Evolutionary conservation across 164 flowering plant species (phyloP).

Genomic region (Nymphaea colorata): DNA sequence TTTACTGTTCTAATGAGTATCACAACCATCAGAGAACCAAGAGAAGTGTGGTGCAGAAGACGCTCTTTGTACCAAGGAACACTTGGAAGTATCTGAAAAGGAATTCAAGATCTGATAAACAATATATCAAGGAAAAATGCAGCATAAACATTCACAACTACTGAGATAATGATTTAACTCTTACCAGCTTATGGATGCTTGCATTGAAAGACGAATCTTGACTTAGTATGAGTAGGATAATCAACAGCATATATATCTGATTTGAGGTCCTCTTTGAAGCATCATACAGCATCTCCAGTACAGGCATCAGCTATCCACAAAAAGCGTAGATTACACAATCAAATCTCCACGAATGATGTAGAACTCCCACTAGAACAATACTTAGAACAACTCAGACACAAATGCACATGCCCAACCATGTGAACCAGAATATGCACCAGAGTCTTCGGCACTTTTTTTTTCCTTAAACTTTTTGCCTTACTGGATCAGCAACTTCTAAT

Average conservation of each 20-base stretch:
- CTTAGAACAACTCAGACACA: too few relatives aligned
- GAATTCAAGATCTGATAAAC: constrained; percentile 1
- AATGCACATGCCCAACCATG: too few relatives aligned
- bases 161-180: not conserved
- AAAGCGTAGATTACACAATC: too few relatives aligned
- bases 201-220: constrained; percentile 97
- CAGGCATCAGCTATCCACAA: constrained; percentile 69
- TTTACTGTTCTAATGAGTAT: constrained; percentile 89
- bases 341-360: too few relatives aligned
- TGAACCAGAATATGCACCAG: too few relatives aligned
- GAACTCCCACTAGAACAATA: too few relatives aligned
- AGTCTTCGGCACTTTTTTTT: too few relatives aligned
- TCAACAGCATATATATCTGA: constrained; percentile 95
- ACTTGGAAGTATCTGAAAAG: constrained; percentile 55
- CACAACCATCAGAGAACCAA: constrained; percentile 90
- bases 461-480: too few relatives aligned
- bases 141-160: not conserved
- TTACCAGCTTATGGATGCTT: constrained; percentile 90
- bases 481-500: too few relatives aligned
- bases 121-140: not conserved
- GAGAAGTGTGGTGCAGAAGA: constrained; percentile 81
- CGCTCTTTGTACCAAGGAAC: constrained; percentile 97
- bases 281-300: constrained; percentile 83
- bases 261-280: constrained; percentile 81
- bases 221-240: constrained; percentile 91